These are phyloP conservation scores for Ganoderma resinaceum DNA, from an alignment of 1,284 basidiomycete genomes.

Conservation along the genomic window DNA sequence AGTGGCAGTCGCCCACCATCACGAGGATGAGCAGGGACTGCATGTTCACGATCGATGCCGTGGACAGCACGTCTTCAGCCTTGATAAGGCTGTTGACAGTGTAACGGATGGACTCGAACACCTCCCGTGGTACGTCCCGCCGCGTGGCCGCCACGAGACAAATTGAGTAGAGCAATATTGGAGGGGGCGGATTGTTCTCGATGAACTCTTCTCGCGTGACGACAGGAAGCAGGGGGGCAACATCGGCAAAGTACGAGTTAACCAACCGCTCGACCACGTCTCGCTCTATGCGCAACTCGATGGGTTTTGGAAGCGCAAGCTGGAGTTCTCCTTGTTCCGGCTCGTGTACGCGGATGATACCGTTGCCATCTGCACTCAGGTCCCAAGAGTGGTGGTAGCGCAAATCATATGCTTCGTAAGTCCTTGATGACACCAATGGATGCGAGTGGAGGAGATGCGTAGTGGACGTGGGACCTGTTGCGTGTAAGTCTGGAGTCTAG, in stretches of 20 bases:
- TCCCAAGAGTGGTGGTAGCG: constrained; percentile 87
- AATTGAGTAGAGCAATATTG: constrained; percentile 90
- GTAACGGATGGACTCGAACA: constrained; percentile 86
- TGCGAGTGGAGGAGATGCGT: constrained; percentile 90
- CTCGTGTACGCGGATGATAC: constrained; percentile 87
- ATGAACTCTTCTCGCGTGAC: constrained; percentile 90
- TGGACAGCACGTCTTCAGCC: constrained; percentile 89
- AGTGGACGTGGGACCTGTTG: constrained; percentile 83
- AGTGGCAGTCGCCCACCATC: constrained; percentile 83
- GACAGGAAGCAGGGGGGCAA: constrained; percentile 88
- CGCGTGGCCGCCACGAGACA: constrained; percentile 90
- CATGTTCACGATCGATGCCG: constrained; percentile 86
- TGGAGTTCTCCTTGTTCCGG: constrained; percentile 61
- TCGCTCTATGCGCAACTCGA: constrained; percentile 76
- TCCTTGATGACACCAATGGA: constrained; percentile 80
- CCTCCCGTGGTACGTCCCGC: constrained; percentile 81
- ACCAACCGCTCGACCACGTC: constrained; percentile 84
- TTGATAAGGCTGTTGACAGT: constrained; percentile 89
- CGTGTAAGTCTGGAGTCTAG: constrained; percentile 37
- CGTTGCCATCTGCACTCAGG: constrained; percentile 83
- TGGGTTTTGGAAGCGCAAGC: constrained; percentile 60
- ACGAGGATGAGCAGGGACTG: constrained; percentile 88
- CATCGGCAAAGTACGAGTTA: constrained; percentile 90
- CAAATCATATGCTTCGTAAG: constrained; percentile 88
- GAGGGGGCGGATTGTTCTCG: constrained; percentile 72